phyloP scores from a whole-genome alignment of 441 rosid genomes.

The Sinapis alba region DNA sequence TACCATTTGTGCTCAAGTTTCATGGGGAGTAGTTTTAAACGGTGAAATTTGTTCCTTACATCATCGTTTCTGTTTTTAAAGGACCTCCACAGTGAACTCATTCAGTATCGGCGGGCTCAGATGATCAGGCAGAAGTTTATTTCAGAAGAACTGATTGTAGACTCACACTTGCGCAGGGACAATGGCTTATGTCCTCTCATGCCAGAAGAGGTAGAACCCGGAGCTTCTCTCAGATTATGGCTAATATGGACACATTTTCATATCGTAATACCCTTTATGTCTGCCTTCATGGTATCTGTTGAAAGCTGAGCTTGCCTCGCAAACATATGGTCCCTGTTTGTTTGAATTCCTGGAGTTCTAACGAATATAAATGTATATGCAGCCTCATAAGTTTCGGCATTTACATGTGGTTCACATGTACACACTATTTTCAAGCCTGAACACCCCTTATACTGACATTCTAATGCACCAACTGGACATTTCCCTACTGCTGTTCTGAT shows the following conservation, averaged over 20 bases:
- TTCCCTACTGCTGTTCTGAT: constrained; percentile 7
- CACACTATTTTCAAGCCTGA: constrained; percentile 16
- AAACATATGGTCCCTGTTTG: constrained; percentile 20
- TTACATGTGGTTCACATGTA: neutral
- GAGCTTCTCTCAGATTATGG: constrained; percentile 26
- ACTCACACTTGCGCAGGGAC: constrained; percentile 69
- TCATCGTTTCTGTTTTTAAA: constrained; percentile 38
- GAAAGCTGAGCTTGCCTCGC: constrained; percentile 6
- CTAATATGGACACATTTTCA: neutral
- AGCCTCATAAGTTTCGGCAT: neutral
- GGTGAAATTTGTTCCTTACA: constrained; percentile 25
- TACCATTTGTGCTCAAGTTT: constrained; percentile 21
- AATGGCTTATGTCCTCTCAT: constrained; percentile 94
- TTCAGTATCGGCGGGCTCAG: constrained; percentile 83
- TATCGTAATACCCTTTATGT: neutral
- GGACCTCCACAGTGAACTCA: constrained; percentile 95
- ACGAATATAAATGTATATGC: too few species aligned
- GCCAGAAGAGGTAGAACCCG: constrained; percentile 90
- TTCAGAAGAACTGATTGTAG: constrained; percentile 56
- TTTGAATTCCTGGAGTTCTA: too few species aligned
- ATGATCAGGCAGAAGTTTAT: constrained; percentile 84
- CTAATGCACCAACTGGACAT: constrained; percentile 1
- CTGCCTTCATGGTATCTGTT: constrained; percentile 13
- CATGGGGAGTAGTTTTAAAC: constrained; percentile 10
- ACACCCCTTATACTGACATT: constrained; percentile 11